Evolutionary conservation across 768 basidiomycete genomes (phyloP), one percentile per base, ranked within the genome.

Genomic region (Collybia mongolica): DNA sequence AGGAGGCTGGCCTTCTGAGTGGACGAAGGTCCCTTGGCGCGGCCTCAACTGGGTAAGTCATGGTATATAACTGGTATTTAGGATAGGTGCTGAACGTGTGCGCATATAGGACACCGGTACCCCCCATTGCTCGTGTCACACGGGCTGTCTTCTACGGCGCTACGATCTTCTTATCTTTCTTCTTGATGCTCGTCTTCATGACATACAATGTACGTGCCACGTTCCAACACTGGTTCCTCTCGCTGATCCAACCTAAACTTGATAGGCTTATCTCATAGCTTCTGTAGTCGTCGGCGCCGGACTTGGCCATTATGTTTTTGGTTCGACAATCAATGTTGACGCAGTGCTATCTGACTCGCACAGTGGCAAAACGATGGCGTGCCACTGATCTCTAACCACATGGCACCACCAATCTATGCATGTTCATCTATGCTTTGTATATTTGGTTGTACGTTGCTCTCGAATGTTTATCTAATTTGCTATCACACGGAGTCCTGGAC

Each of bases 171-270:
- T 66, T 93, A 51, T 90, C 90, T 29, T 90, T 88, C 75, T 91
- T 92, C 80, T 81, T 93, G 63, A 97, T 97, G 93, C 73, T 97
- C 51, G 84, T 96, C 36, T 94, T 93, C 69, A 96, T 97, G 93
- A 96, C 93, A 4, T 97, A 95, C 71, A 97, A 97, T 57, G 91
- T 93, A 51, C 61, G 89, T 72, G 19, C 36, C 22, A 36, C 29
- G 49, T 32, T 18, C 46, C 18, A 42, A 15, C 23, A 36, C 6
- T 36, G 17, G n/a, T n/a, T n/a, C 8, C 19, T 41, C 43, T 41
- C 26, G 38, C 38, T 55, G 36, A 51, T 6, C 48, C 39, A 45
- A 44, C 15, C 39, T 6, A 18, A 44, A 23, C 9, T 15, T 26
- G 40, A 1, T 56, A 94, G 92, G 92, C 88, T 28, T 96, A 93